Evolutionary conservation across 2,329 filamentous ascomycete genomes (phyloP), one percentile per base, ranked within the genome.

Genomic region (Colletotrichum aenigma): DNA sequence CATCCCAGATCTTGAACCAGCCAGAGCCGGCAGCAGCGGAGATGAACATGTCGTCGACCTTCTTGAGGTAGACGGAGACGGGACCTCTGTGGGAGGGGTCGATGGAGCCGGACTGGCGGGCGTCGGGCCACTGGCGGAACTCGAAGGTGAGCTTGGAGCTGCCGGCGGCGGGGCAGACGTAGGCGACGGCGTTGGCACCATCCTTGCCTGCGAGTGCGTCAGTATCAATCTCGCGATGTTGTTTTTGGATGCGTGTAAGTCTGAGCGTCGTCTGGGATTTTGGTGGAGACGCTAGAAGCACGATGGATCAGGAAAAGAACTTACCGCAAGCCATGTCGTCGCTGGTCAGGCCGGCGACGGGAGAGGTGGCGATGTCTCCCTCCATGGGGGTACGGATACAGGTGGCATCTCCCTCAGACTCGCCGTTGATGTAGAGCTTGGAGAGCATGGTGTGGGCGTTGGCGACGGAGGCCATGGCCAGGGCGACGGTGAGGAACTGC

Each of bases 1-100:
- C 89, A 74, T 94, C 90, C 87, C 89, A 95, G 81, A 96, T 90
- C 88, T 95, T 95, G 88, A 96, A 94, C 94, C 94, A 96, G 52
- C 94, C 94, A 66, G 87, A 85, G 6, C 94, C 93, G 28, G 88
- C 85, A 66, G 91, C 91, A 15, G 89, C 83, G 77, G 88, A 85
- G 26, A 81, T 82, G 15, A 85, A 85, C 74, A 92, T 91, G 73
- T 91, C 88, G 77, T 87, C 84, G 2, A 95, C 90, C 80, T 91
- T 91, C 86, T 95, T 95, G 85, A 95, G 87, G 83, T 95, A 96
- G 28, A 95, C 90, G 32, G 93, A 90, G 80, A 93, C 94, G 65
- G 94, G 93, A 0, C 94, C 94, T 81, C 91, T 89, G 83, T 93
- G 93, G 38, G 88, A 89, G 15, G 81, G 80, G 81, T 93, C 93